Base-by-base conservation (phyloP, 108 stramenopile genomes). In the Nitzschia palea region DNA sequence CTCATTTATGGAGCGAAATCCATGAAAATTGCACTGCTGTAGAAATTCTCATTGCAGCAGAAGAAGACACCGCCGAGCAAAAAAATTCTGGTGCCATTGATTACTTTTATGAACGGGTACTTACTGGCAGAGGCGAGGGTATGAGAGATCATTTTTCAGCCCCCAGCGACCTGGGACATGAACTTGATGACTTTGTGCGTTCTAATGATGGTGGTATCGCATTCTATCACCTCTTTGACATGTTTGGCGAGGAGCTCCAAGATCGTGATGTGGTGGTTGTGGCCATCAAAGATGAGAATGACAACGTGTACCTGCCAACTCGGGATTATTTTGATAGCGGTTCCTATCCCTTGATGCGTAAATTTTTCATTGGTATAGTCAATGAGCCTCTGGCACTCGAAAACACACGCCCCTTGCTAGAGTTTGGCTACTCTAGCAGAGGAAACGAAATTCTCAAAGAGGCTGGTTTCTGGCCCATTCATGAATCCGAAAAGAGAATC, bases 1-100 rank as follows among this genome's bases (percentile, higher is more conserved):
- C 63, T n/a, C 48, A 63, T 9, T 26, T 42, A 5, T 72, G 63
- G 62, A 65, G 36, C 31, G 63, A 63, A 34, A 17, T 70, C 29
- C 33, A 40, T 32, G 9, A 18, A 1, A 2, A 9, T 0, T 63
- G 63, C 45, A 20, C 50, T 2, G 50, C 61, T 9, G 51, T n/a
- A 44, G 62, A 63, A 55, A 72, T 65, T 26, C 12, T 32, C 10
- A 35, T 65, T 55, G 52, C 32, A 12, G 53, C 6, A 4, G 42
- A 44, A 8, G 51, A 65, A 26, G 14, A 40, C 37, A 14, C 10
- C 10, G 45, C 33, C 15, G 35, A 12, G 9, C 25, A 56, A 29
- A 10, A 17, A 12, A 55, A 37, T 1, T 2, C 26, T 20, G 57
- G 32, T 23, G 68, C 55, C 18, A 35, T 36, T 33, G 40, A 40